Evolutionary conservation across 1,284 basidiomycete species (phyloP).

Genomic region (Leccinum subatratum): DNA sequence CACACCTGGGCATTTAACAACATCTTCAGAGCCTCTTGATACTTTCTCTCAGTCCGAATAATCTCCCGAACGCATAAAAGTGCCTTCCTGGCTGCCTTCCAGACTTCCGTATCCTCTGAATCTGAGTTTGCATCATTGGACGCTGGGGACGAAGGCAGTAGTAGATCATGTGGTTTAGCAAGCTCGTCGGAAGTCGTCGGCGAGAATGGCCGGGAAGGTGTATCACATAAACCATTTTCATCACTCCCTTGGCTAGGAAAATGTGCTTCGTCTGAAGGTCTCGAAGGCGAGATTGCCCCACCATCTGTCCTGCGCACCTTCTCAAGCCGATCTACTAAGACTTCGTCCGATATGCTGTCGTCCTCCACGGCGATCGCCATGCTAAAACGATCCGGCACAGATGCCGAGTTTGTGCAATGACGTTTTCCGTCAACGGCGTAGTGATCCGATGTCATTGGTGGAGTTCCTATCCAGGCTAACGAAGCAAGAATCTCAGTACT

Average conservation of each 20-base stretch:
- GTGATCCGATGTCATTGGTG: constrained; percentile 3
- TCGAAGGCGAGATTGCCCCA: constrained; percentile 4
- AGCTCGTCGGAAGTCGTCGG: neutral
- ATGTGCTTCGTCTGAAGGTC: neutral
- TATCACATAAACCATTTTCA: neutral
- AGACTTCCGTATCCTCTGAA: constrained; percentile 36
- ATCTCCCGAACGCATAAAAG: constrained; percentile 60
- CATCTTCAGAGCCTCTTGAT: constrained; percentile 47
- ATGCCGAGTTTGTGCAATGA: neutral
- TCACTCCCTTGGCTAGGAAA: neutral
- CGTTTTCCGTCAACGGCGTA: neutral
- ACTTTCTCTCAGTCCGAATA: constrained; percentile 61
- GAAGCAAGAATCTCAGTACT: constrained; percentile 30
- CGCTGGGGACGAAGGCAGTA: constrained; percentile 8
- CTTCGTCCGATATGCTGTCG: constrained; percentile 45
- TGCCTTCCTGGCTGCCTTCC: constrained; percentile 53
- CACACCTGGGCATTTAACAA: constrained; percentile 42
- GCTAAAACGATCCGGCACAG: constrained; percentile 11
- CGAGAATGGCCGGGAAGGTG: neutral
- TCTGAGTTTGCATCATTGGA: constrained; percentile 17
- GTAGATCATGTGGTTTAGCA: neutral
- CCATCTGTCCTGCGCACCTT: constrained; percentile 31
- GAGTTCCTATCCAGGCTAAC: constrained; percentile 29
- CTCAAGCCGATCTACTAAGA: constrained; percentile 43
- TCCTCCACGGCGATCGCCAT: constrained; percentile 45